Evolutionary conservation across 768 basidiomycete genomes (phyloP), one percentile per base, ranked within the genome.

Genomic region (Hygrocybe punicea): DNA sequence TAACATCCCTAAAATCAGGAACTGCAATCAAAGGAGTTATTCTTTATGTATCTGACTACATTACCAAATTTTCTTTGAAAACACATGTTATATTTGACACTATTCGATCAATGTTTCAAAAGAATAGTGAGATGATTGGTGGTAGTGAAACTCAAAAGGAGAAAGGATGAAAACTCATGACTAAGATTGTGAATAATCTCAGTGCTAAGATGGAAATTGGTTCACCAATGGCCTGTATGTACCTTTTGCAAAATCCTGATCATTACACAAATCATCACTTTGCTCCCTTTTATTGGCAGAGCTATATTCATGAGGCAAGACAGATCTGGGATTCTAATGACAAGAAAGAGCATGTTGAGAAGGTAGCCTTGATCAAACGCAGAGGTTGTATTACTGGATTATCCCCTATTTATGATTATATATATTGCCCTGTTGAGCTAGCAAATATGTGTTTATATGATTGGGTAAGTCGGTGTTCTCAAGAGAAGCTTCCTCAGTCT

Each of bases 1-100:
- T n/a, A n/a, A n/a, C n/a, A n/a, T 39, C 10, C n/a, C n/a, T n/a
- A n/a, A n/a, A n/a, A n/a, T n/a, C n/a, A 9, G 37, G 37, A 9
- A n/a, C 37, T 9, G 37, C 37, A 9, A 39, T 39, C n/a, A 9
- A 9, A n/a, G n/a, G n/a, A n/a, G n/a, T n/a, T n/a, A n/a, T n/a
- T n/a, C n/a, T n/a, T n/a, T n/a, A n/a, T 61, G 60, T 68, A 6
- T 61, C 69, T 10, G 69, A 71, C 39, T 71, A 71, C 46, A 63
- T 70, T 9, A 69, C 67, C 1, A 71, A 71, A 51, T 33, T 53
- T 2, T 50, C 56, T 1, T 44, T 70, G 13, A 69, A 65, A 25
- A 67, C 65, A 9, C 52, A 67, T n/a, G n/a, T n/a, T n/a, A n/a
- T n/a, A n/a, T n/a, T n/a, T n/a, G n/a, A n/a, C n/a, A n/a, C n/a